Evolutionary conservation across 164 flowering plant genomes (phyloP), one percentile per base, ranked within the genome.

Genomic region (Pachysandra terminalis): DNA sequence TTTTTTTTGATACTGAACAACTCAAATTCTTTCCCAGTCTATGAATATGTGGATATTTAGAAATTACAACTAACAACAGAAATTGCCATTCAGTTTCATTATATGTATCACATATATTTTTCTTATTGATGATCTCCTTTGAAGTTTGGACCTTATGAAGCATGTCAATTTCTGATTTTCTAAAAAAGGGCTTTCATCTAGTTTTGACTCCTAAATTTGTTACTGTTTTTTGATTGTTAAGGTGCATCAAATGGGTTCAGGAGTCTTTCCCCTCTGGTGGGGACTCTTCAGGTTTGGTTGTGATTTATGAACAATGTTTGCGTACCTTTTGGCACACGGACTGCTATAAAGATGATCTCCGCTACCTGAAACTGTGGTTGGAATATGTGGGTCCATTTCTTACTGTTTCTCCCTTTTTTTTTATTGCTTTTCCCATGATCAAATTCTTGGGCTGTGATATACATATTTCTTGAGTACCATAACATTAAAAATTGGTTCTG

Each of bases 171-270:
- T 32, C 37, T 7, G 3, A 32, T 32, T 32, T 32, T 3, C 37
- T n/a, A 32, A 32, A 32, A 7, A 32, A 32, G 37, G 37, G 3
- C 37, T 32, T 32, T 32, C 37, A 32, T 32, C 37, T 7, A 32
- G 37, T 32, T 3, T 32, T 7, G 37, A 32, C 37, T 16, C 19
- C 49, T 67, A 19, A 61, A 35, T 17, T 19, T 63, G 67, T 19
- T 17, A n/a, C 0, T 56, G 35, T 9, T 27, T 9, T 28, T 21
- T 40, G 0, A 19, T 41, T 64, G 26, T 73, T 45, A 75, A 94
- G 98, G 82, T 92, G 98, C 74, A 90, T 95, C 37, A 90, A 92
- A 70, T 95, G 98, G 98, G 88, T 92, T 61, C 97, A 95, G 64
- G 97, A 95, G 75, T 86, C 93, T 21, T 92, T 86, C 69, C 97